Base-by-base conservation (phyloP, 108 stramenopile genomes). In the Cylindrotheca fusiformis region DNA sequence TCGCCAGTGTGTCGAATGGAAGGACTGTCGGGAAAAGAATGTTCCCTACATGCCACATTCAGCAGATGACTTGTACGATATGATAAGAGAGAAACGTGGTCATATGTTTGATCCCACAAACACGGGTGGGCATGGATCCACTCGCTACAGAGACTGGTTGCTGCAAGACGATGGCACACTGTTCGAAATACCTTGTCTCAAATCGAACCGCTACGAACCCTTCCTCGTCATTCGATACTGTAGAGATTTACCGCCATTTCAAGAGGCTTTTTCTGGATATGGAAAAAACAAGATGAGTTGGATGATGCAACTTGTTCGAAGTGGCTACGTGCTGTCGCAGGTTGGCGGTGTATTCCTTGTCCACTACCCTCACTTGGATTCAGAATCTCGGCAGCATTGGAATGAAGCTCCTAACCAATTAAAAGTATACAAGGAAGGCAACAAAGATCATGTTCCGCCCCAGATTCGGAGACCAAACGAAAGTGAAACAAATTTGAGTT, bases 271-370 rank as follows among this genome's bases (percentile, higher is more conserved):
- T 58, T 69, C 77, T 0, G 93, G 93, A 0, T 94, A 94, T 53
- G 93, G 93, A 2, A 90, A 90, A 55, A 94, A 94, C 53, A 94
- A 87, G 72, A 74, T 90, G 67, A 83, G 80, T 20, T 88, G 86
- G 88, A 81, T 82, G 32, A 88, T 89, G 91, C 86, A 88, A 59
- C 32, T 93, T 24, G 59, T 84, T 10, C 70, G 81, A 24, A 57
- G 29, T 24, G 88, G 88, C 45, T 93, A 81, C 50, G 45, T 24
- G 18, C 78, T 93, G 48, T 65, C 59, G 10, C 91, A 90, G 72
- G 45, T 93, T 1, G 71, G 63, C 2, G 83, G 79, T 44, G 79
- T 74, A n/a, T 93, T 82, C 59, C 58, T 88, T 1, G 67, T 86
- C 19, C 91, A 93, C 49, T 93, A 93, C 68, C 91, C 91, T 27